phyloP scores from a whole-genome alignment of 805 yeast species.

The Kuraishia piskuri region DNA sequence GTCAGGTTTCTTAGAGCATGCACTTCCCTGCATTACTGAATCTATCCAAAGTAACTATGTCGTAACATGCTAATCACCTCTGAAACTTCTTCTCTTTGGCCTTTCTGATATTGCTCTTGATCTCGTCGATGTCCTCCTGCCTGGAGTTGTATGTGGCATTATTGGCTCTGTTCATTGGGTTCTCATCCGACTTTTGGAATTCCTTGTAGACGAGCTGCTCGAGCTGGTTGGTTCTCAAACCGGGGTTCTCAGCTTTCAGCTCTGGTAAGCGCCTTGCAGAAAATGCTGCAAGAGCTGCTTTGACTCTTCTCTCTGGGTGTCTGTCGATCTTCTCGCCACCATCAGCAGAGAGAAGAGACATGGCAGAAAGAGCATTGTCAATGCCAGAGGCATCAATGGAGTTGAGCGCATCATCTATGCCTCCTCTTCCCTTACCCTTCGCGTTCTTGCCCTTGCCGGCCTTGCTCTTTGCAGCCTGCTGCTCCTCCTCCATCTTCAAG shows the following conservation, averaged over 20 bases:
- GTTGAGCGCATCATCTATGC: slow-evolving; percentile 60
- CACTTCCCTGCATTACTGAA: too few relatives aligned
- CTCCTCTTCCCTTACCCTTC: slow-evolving; percentile 49
- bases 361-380: slow-evolving; percentile 72
- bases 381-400: slow-evolving; percentile 48
- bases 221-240: slow-evolving; percentile 69
- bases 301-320: slow-evolving; percentile 85
- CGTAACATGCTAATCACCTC: too few relatives aligned
- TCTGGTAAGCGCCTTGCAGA: slow-evolving; percentile 70
- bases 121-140: slow-evolving; percentile 37
- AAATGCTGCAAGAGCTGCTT: slow-evolving; percentile 67
- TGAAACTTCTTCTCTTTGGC: slow-evolving; percentile 23
- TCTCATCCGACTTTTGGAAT: slow-evolving; percentile 71
- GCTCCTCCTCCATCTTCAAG: slow-evolving; percentile 54
- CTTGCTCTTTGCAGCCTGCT: slow-evolving; percentile 39
- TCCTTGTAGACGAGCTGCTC: slow-evolving; percentile 71
- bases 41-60: too few relatives aligned
- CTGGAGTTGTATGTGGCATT: slow-evolving; percentile 56
- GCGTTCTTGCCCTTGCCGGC: slow-evolving; percentile 45
- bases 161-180: slow-evolving; percentile 77
- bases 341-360: slow-evolving; percentile 51
- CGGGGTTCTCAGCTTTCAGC: slow-evolving; percentile 67
- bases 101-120: slow-evolving; percentile 18
- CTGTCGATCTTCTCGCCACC: slow-evolving; percentile 67
- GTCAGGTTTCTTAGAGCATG: too few relatives aligned